Evolutionary conservation across 2,329 filamentous ascomycete species (phyloP), one percentile per base, ranked within the genome.

Genomic region (Stachybotrys chlorohalonatus): DNA sequence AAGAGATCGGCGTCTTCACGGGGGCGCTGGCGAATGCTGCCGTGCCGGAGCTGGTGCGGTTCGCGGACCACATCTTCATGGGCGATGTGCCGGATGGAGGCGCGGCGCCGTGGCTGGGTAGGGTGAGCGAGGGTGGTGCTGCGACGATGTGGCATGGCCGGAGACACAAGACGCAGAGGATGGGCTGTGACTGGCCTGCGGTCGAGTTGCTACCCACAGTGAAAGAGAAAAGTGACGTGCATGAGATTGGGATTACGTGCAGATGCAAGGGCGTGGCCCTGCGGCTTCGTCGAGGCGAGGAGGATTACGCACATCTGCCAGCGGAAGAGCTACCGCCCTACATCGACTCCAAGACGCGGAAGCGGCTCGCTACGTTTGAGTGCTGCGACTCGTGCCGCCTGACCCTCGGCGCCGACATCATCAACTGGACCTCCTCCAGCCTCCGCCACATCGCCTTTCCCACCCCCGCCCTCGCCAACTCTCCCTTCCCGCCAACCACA

Each of bases 81-180:
- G 70, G 64, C 1, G 78, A 82, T 54, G 82, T 80, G 0, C 31
- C 69, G 1, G 80, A 83, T 59, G 80, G 79, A 2, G 80, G 81
- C 0, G 70, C 77, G 1, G 71, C 71, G 2, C 61, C 70, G 1
- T 82, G 76, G 76, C 60, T 80, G 5, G 67, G 66, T 30, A 58
- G 66, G 7, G 53, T 64, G 0, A 73, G 75, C 47, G 53, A 58
- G 1, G 64, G 69, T 48, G 69, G 66, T 0, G 52, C 39, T 8
- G 55, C 36, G 4, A 53, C 63, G 1, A 60, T 59, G 7, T 73
- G 68, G 71, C 57, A 53, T 11, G 65, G 59, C 0, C 47, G 52
- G 2, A 51, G 56, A 0, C 52, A 57, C 0, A 42, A 56, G 4
- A 68, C 60, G 47, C 64, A 64, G 36, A 66, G 65, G 46, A 24